Percentiles rank a stretch among this genome's conserved stretches.
Evolutionary conservation across 2,329 filamentous ascomycete genomes (phyloP).

Genomic region (Fusarium devonianum): DNA sequence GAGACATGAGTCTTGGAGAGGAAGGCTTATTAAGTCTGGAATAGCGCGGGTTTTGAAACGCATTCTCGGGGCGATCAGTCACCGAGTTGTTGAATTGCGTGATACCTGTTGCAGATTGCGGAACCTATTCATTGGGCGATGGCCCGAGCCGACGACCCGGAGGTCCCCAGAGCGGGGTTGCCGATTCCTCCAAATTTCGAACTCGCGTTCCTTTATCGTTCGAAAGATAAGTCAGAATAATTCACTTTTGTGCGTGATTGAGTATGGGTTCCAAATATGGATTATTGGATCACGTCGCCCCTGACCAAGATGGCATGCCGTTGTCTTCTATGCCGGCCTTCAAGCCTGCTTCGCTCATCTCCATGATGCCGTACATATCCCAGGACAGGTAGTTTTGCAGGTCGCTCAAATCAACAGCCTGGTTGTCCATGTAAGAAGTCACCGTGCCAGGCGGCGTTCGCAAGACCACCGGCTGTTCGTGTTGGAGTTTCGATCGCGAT

Average conservation of each 20-base stretch:
- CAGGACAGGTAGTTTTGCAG: constrained; percentile 50
- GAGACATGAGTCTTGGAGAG: not conserved
- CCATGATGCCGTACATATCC: constrained; percentile 53
- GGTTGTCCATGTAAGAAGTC: constrained; percentile 43
- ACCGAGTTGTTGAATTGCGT: constrained; percentile 22
- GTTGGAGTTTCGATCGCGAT: constrained; percentile 46
- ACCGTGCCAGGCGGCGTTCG: constrained; percentile 32
- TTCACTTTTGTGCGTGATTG: not conserved
- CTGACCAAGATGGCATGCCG: constrained; percentile 43
- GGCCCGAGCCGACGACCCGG: constrained; percentile 31
- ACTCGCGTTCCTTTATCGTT: too few relatives aligned
- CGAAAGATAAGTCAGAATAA: too few relatives aligned
- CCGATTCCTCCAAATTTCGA: too few relatives aligned
- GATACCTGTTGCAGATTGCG: constrained; percentile 8
- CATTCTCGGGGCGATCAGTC: not conserved
- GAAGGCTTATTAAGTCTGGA: not conserved
- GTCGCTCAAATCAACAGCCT: constrained; percentile 49
- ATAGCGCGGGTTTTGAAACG: not conserved
- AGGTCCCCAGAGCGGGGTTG: constrained; percentile 1
- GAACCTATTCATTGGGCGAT: constrained; percentile 23
- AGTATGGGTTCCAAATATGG: not conserved
- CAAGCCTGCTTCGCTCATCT: constrained; percentile 48
- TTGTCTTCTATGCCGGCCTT: constrained; percentile 48
- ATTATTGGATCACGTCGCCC: constrained; percentile 26
- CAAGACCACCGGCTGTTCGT: constrained; percentile 46